Percentiles rank a stretch among this genome's conserved stretches.
Evolutionary conservation across 129 eudicot species (phyloP).

Genomic region (Smallanthus sonchifolius): DNA sequence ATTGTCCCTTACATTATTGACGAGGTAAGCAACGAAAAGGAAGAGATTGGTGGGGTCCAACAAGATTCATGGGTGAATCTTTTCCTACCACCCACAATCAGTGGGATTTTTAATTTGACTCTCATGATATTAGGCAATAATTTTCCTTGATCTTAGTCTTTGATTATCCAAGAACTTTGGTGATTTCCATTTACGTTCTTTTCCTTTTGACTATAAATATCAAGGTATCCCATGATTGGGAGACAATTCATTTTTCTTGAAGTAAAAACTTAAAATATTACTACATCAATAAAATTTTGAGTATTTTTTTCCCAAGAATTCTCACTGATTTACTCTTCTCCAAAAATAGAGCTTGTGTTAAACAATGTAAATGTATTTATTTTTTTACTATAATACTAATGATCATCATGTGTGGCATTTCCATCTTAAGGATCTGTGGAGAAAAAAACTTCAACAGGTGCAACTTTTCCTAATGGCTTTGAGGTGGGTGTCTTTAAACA

Average conservation of each 20-base stretch:
- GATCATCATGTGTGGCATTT: conserved; percentile 1
- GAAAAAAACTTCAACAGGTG: conserved; percentile 34
- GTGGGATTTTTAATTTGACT: neutral
- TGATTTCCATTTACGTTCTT: neutral
- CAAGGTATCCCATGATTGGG: neutral
- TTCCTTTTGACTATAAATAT: neutral
- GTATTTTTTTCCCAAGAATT: neutral
- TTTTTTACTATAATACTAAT: neutral
- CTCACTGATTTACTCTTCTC: neutral
- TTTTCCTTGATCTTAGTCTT: neutral
- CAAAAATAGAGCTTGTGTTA: neutral
- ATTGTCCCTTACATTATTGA: no score
- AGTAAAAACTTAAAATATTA: neutral
- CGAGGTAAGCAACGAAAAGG: no score
- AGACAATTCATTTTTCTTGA: neutral
- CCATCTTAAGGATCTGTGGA: conserved; percentile 41
- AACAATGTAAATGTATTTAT: neutral
- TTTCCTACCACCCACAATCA: neutral
- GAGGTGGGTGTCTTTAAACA: conserved; percentile 44
- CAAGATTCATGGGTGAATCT: no score
- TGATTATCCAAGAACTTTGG: neutral
- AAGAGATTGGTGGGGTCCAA: no score
- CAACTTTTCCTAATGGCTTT: conserved; percentile 75
- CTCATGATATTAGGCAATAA: neutral
- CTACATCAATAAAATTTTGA: neutral